A percentile compares a stretch with the other conserved stretches of the same genome.
Conservation (phyloP, 1,284 basidiomycete genomes). For the Trichosporon faecale region DNA sequence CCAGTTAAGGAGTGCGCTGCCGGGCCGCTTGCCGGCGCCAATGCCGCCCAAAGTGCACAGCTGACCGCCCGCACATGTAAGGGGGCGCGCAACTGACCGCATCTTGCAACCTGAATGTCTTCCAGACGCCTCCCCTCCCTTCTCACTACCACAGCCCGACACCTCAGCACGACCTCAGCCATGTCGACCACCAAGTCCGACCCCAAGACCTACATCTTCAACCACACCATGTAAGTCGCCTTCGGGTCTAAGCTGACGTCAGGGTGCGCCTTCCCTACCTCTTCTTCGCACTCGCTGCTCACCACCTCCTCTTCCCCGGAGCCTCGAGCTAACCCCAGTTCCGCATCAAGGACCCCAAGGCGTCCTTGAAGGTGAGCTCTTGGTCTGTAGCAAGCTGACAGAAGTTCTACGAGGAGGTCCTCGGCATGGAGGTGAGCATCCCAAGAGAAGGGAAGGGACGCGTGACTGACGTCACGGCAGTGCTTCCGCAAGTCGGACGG, state of each 20-base stretch:
- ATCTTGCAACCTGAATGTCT: slow-evolving; percentile 4
- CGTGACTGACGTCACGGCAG: slow-evolving; percentile 13
- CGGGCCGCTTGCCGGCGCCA: background rate
- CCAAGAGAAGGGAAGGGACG: no score
- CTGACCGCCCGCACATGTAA: background rate
- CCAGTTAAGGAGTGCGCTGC: background rate
- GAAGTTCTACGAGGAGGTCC: slow-evolving; percentile 68
- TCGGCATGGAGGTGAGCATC: slow-evolving; percentile 72
- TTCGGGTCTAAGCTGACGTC: background rate
- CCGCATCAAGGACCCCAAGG: slow-evolving; percentile 82
- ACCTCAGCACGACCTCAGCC: slow-evolving; percentile 12
- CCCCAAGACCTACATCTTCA: slow-evolving; percentile 61
- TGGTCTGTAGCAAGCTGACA: background rate
- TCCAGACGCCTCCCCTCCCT: background rate
- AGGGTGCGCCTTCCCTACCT: slow-evolving; percentile 7
- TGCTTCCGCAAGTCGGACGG: slow-evolving; percentile 46
- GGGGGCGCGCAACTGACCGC: background rate
- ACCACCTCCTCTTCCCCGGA: no score
- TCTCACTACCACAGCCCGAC: background rate
- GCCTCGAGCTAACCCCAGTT: slow-evolving; percentile 63
- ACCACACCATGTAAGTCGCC: slow-evolving; percentile 58
- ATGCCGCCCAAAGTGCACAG: background rate
- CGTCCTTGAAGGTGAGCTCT: slow-evolving; percentile 53
- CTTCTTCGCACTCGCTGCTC: background rate
- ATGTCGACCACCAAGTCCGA: slow-evolving; percentile 35